A percentile compares a stretch with the other conserved stretches of the same genome.
These are phyloP conservation scores for Cercis canadensis DNA, from an alignment of 306 rosid species.

Conservation along the genomic window DNA sequence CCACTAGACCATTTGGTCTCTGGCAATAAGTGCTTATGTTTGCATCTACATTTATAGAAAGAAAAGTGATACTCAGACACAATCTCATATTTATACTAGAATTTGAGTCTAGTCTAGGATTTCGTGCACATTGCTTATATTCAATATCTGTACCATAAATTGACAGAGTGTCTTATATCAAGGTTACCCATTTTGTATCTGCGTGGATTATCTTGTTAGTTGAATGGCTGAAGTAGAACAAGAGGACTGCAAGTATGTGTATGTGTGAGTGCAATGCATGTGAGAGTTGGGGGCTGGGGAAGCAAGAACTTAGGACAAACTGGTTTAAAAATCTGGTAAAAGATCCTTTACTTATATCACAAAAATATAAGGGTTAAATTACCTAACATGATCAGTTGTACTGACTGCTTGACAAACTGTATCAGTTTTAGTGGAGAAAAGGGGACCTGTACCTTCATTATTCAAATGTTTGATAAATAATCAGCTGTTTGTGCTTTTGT, in stretches of 20 bases:
- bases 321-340: background rate
- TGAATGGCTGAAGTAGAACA: background rate
- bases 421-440: constrained; percentile 21
- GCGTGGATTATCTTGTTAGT: background rate
- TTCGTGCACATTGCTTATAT: background rate
- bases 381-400: constrained; percentile 1
- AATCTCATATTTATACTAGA: background rate
- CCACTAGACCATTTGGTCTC: background rate
- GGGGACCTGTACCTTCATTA: constrained; percentile 34
- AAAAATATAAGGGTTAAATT: background rate
- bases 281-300: no score
- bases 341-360: background rate
- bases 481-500: constrained; percentile 42
- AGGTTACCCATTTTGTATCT: background rate
- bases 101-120: background rate
- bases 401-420: constrained; percentile 25
- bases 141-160: constrained; percentile 2
- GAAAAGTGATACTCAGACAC: background rate
- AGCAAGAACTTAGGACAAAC: background rate
- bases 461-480: constrained; percentile 38
- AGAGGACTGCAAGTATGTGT: background rate
- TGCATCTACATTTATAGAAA: background rate
- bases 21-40: constrained; percentile 43
- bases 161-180: background rate
- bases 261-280: background rate